Evolutionary conservation across 2,329 filamentous ascomycete species (phyloP).

Genomic region (Aspergillus ustus): DNA sequence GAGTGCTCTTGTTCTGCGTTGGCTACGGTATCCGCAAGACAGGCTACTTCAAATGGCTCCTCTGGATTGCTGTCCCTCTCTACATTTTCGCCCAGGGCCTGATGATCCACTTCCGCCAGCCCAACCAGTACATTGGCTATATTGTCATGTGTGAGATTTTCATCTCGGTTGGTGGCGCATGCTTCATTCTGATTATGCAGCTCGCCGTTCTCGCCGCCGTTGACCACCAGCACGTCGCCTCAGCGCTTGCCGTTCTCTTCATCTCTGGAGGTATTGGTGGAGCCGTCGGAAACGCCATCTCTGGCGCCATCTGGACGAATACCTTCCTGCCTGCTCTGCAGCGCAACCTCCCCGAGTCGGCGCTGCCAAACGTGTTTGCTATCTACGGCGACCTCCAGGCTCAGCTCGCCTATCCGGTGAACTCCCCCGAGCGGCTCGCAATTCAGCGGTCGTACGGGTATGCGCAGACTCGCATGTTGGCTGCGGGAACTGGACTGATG

Average conservation of each 20-base stretch:
- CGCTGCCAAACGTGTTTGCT: slow-evolving; percentile 5
- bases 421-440: slow-evolving; percentile 55
- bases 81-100: slow-evolving; percentile 51
- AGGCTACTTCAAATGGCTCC: slow-evolving; percentile 58
- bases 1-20: slow-evolving; percentile 59
- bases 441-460: slow-evolving; percentile 66
- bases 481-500: slow-evolving; percentile 53
- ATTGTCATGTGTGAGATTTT: slow-evolving; percentile 35
- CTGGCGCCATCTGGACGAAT: slow-evolving; percentile 37
- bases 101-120: neutral
- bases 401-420: slow-evolving; percentile 38
- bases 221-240: slow-evolving; percentile 62
- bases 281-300: slow-evolving; percentile 59
- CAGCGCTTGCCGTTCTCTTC: slow-evolving; percentile 59
- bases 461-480: slow-evolving; percentile 58
- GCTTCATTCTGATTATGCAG: slow-evolving; percentile 59
- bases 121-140: neutral
- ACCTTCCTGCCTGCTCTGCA: slow-evolving; percentile 54
- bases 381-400: slow-evolving; percentile 17
- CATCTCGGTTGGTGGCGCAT: slow-evolving; percentile 59
- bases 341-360: slow-evolving; percentile 9
- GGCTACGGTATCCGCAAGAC: slow-evolving; percentile 56
- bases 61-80: slow-evolving; percentile 59
- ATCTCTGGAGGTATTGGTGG: slow-evolving; percentile 61
- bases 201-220: slow-evolving; percentile 60